phyloP scores from a whole-genome alignment of 1,139 yeast genomes.

The Scheffersomyces titani region DNA sequence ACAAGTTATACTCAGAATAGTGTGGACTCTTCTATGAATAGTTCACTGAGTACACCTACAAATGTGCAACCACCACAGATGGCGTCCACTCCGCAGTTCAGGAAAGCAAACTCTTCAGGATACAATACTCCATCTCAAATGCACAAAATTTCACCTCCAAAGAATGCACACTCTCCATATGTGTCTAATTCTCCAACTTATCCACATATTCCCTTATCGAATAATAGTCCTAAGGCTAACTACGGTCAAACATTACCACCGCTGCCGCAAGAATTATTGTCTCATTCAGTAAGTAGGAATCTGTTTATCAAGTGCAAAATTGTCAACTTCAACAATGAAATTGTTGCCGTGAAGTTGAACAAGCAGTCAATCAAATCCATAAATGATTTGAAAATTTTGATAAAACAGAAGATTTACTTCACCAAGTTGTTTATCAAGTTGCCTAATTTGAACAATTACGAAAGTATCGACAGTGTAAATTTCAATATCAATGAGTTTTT shows the following conservation, averaged over 20 bases:
- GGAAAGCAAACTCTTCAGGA: background rate
- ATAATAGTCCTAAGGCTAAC: background rate
- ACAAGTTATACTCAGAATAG: background rate
- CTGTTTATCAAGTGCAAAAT: conserved; percentile 29
- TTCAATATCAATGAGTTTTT: conserved; percentile 25
- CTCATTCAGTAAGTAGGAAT: background rate
- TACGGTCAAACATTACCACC: background rate
- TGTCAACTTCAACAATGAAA: conserved; percentile 27
- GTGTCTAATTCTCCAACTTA: background rate
- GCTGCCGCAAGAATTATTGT: background rate
- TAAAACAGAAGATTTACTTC: conserved; percentile 28
- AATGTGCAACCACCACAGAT: background rate
- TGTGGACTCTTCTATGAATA: background rate
- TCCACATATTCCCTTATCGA: background rate
- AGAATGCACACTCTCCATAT: background rate
- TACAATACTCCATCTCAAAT: background rate
- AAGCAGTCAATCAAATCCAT: conserved; percentile 25
- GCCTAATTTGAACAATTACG: conserved; percentile 24
- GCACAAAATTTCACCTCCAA: background rate
- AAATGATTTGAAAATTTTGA: conserved; percentile 28
- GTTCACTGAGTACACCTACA: background rate
- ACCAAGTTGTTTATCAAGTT: conserved; percentile 29
- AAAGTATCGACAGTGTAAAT: conserved; percentile 27
- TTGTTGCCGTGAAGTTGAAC: conserved; percentile 28
- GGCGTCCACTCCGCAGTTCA: background rate